Base-by-base conservation (phyloP, 1,139 yeast species). In the Zygosaccharomyces sapae region DNA sequence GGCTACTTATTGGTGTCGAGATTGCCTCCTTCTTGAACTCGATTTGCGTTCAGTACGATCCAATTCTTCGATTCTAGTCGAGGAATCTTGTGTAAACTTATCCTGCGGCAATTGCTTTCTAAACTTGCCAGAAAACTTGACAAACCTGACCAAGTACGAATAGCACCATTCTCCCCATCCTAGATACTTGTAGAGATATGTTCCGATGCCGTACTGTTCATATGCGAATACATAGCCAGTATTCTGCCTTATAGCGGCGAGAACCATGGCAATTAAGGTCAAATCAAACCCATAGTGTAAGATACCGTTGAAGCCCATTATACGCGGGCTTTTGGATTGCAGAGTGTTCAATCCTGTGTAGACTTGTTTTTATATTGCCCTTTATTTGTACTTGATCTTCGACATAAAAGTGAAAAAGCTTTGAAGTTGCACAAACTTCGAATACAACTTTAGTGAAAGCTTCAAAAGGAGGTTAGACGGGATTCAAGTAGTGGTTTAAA, bases 171-270 rank as follows among this genome's bases (percentile, higher is more conserved):
- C 83, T 2, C 83, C 83, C 57, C 78, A 69, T n/a, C 72, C 63
- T 45, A 79, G 70, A 55, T 78, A 80, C 50, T 73, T 73, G 16
- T 74, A 74, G 51, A 81, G 70, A 72, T 80, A 74, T 44, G 74
- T 68, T 43, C 82, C 71, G 52, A 77, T 63, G 54, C 79, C 85
- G 10, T 73, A 70, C 1, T 50, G 41, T 39, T 59, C 56, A 48
- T 61, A 61, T 3, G 58, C 46, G 76, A 75, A 8, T 76, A 55
- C 54, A 31, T 46, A 71, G 0, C 86, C 87, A 0, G 87, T 81
- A 55, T 78, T 79, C 47, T 81, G 70, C 57, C 81, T 79, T 45
- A 82, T 70, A 1, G 84, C 85, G 0, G 87, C 87, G 33, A 82
- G 69, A 19, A 82, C 69, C 60, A 82, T 74, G 2, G 87, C 79